Conservation (phyloP, 352 stramenopile genomes). For the Globisporangium nunn region DNA sequence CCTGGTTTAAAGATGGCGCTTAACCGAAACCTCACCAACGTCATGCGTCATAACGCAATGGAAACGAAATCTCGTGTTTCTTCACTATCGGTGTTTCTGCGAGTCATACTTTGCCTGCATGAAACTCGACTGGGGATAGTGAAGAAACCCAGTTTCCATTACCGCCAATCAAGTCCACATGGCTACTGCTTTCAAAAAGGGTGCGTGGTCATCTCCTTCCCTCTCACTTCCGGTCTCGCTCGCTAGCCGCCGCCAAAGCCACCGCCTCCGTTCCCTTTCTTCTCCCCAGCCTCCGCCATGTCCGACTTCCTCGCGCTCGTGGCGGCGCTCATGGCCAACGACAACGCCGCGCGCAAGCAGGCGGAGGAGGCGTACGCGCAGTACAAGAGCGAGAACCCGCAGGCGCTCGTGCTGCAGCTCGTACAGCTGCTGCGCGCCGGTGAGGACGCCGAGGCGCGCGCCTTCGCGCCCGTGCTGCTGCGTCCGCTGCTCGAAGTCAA, state of each 20-base stretch:
- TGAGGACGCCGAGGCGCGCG: conserved; percentile 53
- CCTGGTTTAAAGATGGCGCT: no score
- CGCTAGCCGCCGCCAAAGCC: not conserved
- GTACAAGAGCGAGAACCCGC: conserved; percentile 56
- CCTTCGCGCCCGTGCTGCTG: conserved; percentile 75
- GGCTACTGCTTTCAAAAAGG: not conserved
- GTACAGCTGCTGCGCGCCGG: conserved; percentile 51
- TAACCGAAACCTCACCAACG: no score
- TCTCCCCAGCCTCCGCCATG: conserved; percentile 21
- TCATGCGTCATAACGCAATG: no score
- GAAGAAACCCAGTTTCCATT: not conserved
- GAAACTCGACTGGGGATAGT: not conserved
- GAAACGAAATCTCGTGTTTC: no score
- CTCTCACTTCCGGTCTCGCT: not conserved
- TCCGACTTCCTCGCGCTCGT: conserved; percentile 65
- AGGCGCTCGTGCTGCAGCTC: conserved; percentile 57
- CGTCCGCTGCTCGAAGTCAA: conserved; percentile 69
- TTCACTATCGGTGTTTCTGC: no score
- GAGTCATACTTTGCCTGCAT: no score
- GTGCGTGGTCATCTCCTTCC: no score
- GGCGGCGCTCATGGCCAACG: conserved; percentile 67
- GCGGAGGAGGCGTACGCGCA: conserved; percentile 71
- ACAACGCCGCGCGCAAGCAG: conserved; percentile 65
- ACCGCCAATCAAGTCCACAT: not conserved
- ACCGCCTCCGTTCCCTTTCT: not conserved